Base-by-base conservation (phyloP, 495 filamentous ascomycete species). In the Physcia stellaris region DNA sequence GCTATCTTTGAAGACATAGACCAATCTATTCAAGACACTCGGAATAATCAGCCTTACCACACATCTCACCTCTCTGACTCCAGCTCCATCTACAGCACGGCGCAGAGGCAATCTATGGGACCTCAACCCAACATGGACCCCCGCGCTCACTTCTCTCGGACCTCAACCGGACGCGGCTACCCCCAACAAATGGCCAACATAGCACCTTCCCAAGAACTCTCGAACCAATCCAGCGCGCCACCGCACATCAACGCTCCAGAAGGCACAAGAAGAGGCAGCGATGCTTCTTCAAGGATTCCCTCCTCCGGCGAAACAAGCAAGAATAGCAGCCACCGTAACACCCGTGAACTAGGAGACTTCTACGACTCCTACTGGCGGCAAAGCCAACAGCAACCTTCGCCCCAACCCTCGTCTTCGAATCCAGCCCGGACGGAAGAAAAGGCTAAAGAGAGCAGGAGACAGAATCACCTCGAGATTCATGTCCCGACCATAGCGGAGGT, bases 1-100 rank as follows among this genome's bases (percentile, higher is more conserved):
- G 37, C 24, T 6, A 32, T 32, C 21, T 32, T 40, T 13, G 24
- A 40, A 10, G 16, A 32, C 13, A 31, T 29, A 16, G 26, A 32
- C 21, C 37, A 32, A 16, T 40, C 37, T 18, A n/a, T 40, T 1
- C 26, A 40, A 16, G 37, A 32, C n/a, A 30, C 37, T 6, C n/a
- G 28, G 22, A 24, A 9, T 21, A 30, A 22, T 9, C 20, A 29
- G 15, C 21, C 22, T 32, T 19, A 40, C 15, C 37, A 40, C 23
- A 40, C 24, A 13, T 30, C 37, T n/a, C 29, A 19, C 26, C 37
- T 32, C 9, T 40, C 37, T n/a, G 28, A 40, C 13, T 23, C 37
- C 13, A 27, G 22, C 19, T 40, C 37, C 10, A 40, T 21, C 7
- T 32, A 31, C n/a, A 40, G 37, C 24, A 30, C 24, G 1, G 37